These are phyloP conservation scores for Aspergillus incahuasiensis DNA, from an alignment of 495 filamentous ascomycete genomes.

Conservation along the genomic window DNA sequence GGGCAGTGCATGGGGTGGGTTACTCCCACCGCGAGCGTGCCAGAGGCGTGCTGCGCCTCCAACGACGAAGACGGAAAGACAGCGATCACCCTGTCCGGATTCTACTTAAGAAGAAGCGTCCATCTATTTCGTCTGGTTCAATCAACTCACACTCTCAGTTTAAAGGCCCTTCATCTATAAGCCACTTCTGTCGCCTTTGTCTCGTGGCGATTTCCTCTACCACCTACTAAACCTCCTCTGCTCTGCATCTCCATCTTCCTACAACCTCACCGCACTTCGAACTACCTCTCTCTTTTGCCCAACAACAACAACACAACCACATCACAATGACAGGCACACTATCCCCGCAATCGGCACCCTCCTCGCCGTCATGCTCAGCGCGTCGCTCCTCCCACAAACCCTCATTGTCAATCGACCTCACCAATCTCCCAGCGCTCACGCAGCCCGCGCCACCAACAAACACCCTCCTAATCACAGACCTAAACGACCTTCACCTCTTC, in stretches of 20 bases:
- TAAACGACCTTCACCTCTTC: constrained; percentile 75
- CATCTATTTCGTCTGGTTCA: neutral
- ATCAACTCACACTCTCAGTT: neutral
- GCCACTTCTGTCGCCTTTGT: neutral
- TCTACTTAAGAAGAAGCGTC: neutral
- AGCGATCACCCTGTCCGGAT: neutral
- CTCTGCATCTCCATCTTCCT: neutral
- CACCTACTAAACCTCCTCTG: neutral
- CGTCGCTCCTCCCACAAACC: constrained; percentile 43
- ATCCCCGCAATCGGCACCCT: constrained; percentile 23
- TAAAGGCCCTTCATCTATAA: neutral
- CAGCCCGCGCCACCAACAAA: constrained; percentile 83
- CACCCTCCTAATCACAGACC: constrained; percentile 87
- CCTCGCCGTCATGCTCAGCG: constrained; percentile 34
- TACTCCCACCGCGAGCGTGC: neutral
- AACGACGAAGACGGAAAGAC: neutral
- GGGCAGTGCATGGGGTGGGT: too few species aligned
- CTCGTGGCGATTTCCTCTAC: neutral
- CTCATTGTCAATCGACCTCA: constrained; percentile 76
- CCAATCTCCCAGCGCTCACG: constrained; percentile 69
- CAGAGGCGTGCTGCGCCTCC: neutral
- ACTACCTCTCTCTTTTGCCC: neutral
- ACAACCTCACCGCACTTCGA: neutral
- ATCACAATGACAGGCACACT: constrained; percentile 21
- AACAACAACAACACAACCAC: neutral